phyloP scores from a whole-genome alignment of 441 rosid genomes.

The Flueggea neowawraea region DNA sequence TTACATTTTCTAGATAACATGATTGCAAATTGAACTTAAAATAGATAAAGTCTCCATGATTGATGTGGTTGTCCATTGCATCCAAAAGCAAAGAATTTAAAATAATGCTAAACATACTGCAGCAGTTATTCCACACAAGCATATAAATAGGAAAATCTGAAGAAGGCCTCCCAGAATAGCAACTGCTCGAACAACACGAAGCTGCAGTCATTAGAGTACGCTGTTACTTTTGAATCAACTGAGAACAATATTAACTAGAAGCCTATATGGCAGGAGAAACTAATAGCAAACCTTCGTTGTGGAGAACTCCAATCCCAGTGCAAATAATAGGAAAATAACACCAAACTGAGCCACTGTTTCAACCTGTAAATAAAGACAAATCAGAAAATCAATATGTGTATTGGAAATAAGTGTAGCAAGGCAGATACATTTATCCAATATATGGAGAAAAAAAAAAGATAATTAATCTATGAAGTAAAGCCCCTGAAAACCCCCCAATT shows the following conservation, averaged over 20 bases:
- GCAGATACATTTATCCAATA: background rate
- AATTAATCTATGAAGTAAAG: too few relatives aligned
- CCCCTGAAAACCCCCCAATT: too few relatives aligned
- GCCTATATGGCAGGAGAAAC: constrained; percentile 11
- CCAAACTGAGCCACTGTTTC: constrained; percentile 99
- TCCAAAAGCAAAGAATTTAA: background rate
- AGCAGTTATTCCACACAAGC: constrained; percentile 85
- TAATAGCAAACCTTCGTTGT: constrained; percentile 63
- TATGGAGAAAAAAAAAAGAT: too few relatives aligned
- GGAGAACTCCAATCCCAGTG: constrained; percentile 92
- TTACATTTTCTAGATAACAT: background rate
- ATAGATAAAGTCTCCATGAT: background rate
- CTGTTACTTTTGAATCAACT: constrained; percentile 8
- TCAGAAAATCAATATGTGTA: background rate
- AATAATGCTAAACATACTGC: constrained; percentile 47
- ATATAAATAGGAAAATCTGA: constrained; percentile 91
- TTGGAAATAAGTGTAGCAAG: background rate
- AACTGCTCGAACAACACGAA: constrained; percentile 95
- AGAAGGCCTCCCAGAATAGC: constrained; percentile 96
- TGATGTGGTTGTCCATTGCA: constrained; percentile 1
- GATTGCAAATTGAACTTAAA: background rate
- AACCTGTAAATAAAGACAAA: constrained; percentile 44
- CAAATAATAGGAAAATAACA: constrained; percentile 96
- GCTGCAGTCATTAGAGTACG: constrained; percentile 45
- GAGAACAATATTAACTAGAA: constrained; percentile 1